A percentile compares a stretch with the other conserved stretches of the same genome.
These are phyloP conservation scores for Alternaria gaisen DNA, from an alignment of 2,329 filamentous ascomycete species.

Conservation along the genomic window DNA sequence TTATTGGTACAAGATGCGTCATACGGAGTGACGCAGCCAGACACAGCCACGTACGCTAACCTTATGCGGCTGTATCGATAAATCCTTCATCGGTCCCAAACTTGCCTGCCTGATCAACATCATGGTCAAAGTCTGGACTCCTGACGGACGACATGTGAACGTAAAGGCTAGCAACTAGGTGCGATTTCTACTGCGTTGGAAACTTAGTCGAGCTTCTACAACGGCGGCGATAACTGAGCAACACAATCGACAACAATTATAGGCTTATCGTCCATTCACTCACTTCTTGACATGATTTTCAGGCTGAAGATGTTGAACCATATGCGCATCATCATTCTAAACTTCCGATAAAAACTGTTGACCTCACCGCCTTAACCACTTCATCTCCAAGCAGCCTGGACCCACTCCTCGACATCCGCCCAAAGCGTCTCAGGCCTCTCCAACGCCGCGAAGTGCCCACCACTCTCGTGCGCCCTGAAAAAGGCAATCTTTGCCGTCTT, in stretches of 20 bases:
- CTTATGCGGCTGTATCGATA: slow-evolving; percentile 8
- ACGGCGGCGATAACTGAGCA: not conserved
- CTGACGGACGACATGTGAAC: not conserved
- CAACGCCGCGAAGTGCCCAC: slow-evolving; percentile 61
- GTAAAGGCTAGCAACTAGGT: not conserved
- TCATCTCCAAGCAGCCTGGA: slow-evolving; percentile 46
- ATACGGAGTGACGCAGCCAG: slow-evolving; percentile 5
- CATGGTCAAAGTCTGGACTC: not conserved
- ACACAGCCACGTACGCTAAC: slow-evolving; percentile 20
- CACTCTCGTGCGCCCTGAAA: slow-evolving; percentile 47
- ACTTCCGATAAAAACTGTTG: not conserved
- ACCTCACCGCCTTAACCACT: not conserved
- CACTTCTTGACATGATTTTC: not conserved
- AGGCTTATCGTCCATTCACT: not conserved
- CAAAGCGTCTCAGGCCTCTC: slow-evolving; percentile 55
- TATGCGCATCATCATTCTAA: not conserved
- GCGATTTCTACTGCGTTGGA: not conserved
- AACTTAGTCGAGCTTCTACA: not conserved
- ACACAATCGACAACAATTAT: not conserved
- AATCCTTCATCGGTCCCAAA: slow-evolving; percentile 13
- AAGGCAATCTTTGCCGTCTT: slow-evolving; percentile 51
- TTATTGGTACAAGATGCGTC: slow-evolving; percentile 18
- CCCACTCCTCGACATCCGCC: slow-evolving; percentile 58
- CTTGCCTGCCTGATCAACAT: not conserved
- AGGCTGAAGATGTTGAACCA: not conserved